Base-by-base conservation (phyloP, 495 filamentous ascomycete species). In the Paragyromitra xinjiangensis region DNA sequence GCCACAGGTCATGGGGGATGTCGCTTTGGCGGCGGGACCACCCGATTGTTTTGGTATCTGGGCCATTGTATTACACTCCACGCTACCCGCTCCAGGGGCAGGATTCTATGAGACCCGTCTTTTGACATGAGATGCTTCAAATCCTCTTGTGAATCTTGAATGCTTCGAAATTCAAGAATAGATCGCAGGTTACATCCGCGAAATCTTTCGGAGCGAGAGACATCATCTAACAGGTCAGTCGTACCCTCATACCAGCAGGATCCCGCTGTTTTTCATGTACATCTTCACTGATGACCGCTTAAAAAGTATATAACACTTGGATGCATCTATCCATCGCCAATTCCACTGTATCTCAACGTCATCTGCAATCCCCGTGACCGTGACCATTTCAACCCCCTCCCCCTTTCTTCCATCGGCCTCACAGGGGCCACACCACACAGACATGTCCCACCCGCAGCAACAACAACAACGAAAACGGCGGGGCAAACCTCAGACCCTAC, bases 281-380 rank as follows among this genome's bases (percentile, higher is more conserved):
- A 64, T 73, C 19, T 56, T 76, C 24, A 39, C 73, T 76, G 42
- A 76, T 62, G 40, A 29, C 48, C 11, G 48, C 26, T 67, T 42
- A 71, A 56, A 64, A 62, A 73, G 26, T 58, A 71, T 66, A 73
- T 62, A 77, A 51, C 50, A 73, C 69, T 65, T 55, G 70, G 34
- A 77, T 73, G 61, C 69, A 66, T 19, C 61, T 66, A 77, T 65
- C 61, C 74, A 73, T 40, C 74, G 53, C 40, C 34, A 76, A 40
- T 63, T 76, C 6, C 48, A 48, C 50, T 72, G 24, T 45, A 77
- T 53, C 44, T 44, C 22, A 77, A 66, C 69, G 61, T 66, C 69
- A 56, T 71, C 67, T 65, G 29, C 68, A 66, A 48, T 66, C 53
- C 68, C 56, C 51, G 69, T 77, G 69, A 59, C 59, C 3, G 53